Evolutionary conservation across 2,329 filamentous ascomycete species (phyloP).

Genomic region (Fusarium nanum): DNA sequence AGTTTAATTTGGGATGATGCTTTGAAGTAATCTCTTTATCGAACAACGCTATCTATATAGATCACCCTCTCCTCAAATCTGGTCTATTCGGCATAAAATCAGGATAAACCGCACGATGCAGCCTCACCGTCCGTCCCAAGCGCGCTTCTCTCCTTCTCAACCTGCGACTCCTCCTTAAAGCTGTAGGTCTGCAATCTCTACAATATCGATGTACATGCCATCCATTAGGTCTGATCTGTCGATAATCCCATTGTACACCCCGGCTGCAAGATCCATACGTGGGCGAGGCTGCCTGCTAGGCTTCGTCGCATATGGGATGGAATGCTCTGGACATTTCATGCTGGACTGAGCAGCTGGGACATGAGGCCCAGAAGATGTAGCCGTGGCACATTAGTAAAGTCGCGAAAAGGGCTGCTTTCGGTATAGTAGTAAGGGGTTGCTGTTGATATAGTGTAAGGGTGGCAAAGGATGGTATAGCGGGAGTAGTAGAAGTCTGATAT

Average conservation of each 20-base stretch:
- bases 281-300: neutral
- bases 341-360: slow-evolving; percentile 13
- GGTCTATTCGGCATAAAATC: neutral
- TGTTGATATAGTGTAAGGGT: neutral
- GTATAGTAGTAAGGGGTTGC: neutral
- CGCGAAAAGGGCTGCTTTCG: neutral
- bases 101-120: neutral
- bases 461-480: neutral
- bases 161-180: neutral
- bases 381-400: slow-evolving; percentile 20
- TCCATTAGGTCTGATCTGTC: neutral
- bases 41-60: neutral
- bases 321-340: slow-evolving; percentile 26
- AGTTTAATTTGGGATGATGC: neutral
- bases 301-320: slow-evolving; percentile 22
- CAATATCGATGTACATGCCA: slow-evolving; percentile 26
- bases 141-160: slow-evolving; percentile 1
- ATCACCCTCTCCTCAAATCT: neutral
- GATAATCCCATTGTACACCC: slow-evolving; percentile 1
- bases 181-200: slow-evolving; percentile 5
- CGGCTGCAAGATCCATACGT: slow-evolving; percentile 17
- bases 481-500: neutral
- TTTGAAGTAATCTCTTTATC: neutral
- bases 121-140: neutral
- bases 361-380: slow-evolving; percentile 24